A percentile compares a stretch with the other conserved stretches of the same genome.
phyloP scores from a whole-genome alignment of 352 stramenopile species.

The Pythium myriotylum region DNA sequence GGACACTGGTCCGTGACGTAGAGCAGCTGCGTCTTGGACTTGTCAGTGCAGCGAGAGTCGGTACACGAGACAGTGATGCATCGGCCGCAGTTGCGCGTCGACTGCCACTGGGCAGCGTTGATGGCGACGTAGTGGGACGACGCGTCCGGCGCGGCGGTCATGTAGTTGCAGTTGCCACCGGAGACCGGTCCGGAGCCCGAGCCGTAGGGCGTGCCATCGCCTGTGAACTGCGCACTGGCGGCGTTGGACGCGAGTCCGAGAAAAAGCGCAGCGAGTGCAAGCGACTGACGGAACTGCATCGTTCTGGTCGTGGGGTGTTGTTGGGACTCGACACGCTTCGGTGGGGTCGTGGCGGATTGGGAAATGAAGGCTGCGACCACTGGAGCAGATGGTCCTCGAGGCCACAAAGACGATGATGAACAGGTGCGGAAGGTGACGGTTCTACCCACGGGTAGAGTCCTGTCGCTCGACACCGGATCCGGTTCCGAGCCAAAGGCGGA shows the following conservation, averaged over 20 bases:
- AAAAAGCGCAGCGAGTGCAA: neutral
- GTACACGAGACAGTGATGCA: constrained; percentile 36
- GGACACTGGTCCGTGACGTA: constrained; percentile 72
- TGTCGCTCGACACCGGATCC: too few species aligned
- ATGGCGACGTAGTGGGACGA: constrained; percentile 57
- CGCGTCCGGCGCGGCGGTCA: constrained; percentile 40
- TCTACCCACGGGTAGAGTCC: too few species aligned
- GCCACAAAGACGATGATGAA: too few species aligned
- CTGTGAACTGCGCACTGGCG: constrained; percentile 10
- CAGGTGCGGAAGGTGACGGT: too few species aligned
- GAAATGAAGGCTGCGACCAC: too few species aligned
- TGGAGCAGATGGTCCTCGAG: too few species aligned
- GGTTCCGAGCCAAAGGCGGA: too few species aligned
- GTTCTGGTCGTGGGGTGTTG: too few species aligned
- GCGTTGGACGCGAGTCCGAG: neutral
- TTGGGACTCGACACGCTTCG: too few species aligned
- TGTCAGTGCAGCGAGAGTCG: constrained; percentile 40
- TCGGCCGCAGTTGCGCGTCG: constrained; percentile 43
- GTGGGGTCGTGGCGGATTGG: too few species aligned
- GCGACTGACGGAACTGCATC: neutral
- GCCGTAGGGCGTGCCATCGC: constrained; percentile 24
- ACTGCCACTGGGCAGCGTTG: constrained; percentile 57
- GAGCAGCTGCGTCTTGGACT: constrained; percentile 42
- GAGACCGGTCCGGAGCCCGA: constrained; percentile 2
- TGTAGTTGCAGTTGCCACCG: constrained; percentile 57